Percentiles rank a stretch among this genome's conserved stretches.
Evolutionary conservation across 2,329 filamentous ascomycete genomes (phyloP).

Genomic region (Aspergillus brasiliensis): DNA sequence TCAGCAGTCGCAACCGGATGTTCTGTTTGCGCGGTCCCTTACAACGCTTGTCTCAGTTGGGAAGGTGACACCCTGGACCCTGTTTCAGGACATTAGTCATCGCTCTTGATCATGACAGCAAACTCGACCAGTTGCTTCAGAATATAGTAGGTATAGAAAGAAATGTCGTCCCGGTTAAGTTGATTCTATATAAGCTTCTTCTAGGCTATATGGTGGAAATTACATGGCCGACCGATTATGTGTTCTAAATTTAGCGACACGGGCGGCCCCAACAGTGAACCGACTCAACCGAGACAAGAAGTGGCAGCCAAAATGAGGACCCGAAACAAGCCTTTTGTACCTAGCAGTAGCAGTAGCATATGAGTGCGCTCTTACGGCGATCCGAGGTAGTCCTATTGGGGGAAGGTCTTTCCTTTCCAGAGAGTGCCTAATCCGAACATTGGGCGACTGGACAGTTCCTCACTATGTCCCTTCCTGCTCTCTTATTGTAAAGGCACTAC

Average conservation of each 20-base stretch:
- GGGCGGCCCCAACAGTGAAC: neutral
- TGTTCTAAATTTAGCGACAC: neutral
- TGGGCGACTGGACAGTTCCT: too few relatives aligned
- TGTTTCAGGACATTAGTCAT: neutral
- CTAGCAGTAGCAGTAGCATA: too few relatives aligned
- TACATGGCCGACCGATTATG: neutral
- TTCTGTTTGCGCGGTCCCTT: neutral
- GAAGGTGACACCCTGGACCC: conserved; percentile 1
- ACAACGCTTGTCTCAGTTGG: neutral
- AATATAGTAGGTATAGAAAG: neutral
- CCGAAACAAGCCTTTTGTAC: too few relatives aligned
- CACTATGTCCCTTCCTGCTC: too few relatives aligned
- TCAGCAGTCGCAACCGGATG: neutral
- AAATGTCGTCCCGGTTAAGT: neutral
- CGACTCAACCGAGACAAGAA: neutral
- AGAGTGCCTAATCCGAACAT: too few relatives aligned
- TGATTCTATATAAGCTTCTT: too few relatives aligned
- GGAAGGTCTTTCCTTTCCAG: too few relatives aligned
- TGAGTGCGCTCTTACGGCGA: too few relatives aligned
- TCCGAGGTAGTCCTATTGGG: too few relatives aligned
- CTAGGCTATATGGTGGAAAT: neutral
- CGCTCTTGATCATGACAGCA: neutral
- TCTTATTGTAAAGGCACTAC: too few relatives aligned
- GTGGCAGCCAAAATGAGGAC: neutral
- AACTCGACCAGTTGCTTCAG: neutral